Conservation (phyloP, 108 stramenopile genomes). For the Schizochytrium sp. region DNA sequence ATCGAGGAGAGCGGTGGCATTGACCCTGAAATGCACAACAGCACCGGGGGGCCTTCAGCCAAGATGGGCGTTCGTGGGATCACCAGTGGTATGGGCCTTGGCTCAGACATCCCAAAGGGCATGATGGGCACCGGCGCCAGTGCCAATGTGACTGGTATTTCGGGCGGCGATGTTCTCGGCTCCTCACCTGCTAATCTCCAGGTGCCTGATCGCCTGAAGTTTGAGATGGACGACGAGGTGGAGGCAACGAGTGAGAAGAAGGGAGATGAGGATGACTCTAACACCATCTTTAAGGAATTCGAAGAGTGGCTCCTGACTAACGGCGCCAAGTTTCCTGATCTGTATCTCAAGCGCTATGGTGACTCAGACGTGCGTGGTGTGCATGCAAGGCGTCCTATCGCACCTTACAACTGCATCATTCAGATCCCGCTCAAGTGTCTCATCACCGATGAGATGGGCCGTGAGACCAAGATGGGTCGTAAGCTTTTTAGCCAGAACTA, state of each 20-base stretch:
- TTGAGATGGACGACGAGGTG: slow-evolving; percentile 3
- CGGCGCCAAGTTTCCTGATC: slow-evolving; percentile 69
- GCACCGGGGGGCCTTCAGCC: not conserved
- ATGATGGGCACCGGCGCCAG: not conserved
- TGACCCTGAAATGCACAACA: not conserved
- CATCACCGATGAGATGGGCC: slow-evolving; percentile 99
- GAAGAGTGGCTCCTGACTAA: slow-evolving; percentile 72
- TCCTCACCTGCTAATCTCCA: not conserved
- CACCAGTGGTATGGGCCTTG: slow-evolving; percentile 11
- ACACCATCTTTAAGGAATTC: slow-evolving; percentile 64
- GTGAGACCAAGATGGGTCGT: slow-evolving; percentile 88
- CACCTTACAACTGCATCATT: slow-evolving; percentile 86
- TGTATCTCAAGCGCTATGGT: slow-evolving; percentile 68
- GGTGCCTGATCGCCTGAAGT: slow-evolving; percentile 55
- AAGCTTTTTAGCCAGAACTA: slow-evolving; percentile 78
- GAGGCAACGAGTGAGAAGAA: not conserved
- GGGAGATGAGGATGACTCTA: slow-evolving; percentile 24
- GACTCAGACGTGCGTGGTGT: slow-evolving; percentile 94
- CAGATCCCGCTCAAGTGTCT: slow-evolving; percentile 88
- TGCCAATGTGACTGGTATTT: not conserved
- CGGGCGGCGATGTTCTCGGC: not conserved
- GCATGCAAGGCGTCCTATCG: slow-evolving; percentile 86
- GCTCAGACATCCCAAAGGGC: not conserved
- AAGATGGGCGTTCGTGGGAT: slow-evolving; percentile 41
- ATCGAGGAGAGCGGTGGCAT: not conserved